These are phyloP conservation scores for Hyparrhenia diplandra DNA, from an alignment of 176 grass and related monocot species.

Conservation along the genomic window DNA sequence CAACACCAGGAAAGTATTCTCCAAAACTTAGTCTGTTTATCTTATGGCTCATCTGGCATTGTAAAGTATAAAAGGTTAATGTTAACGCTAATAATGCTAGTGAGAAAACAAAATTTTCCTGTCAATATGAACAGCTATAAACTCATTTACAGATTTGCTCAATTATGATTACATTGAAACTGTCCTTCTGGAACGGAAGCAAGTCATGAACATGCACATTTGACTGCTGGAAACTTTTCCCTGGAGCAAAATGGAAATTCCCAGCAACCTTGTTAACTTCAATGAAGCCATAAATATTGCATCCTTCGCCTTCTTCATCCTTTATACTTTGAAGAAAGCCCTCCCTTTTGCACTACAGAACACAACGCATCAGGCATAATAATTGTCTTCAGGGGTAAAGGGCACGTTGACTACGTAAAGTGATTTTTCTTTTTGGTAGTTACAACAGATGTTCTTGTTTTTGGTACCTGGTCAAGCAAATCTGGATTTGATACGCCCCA, in stretches of 20 bases:
- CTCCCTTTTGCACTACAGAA: slow-evolving; percentile 93
- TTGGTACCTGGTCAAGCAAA: slow-evolving; percentile 73
- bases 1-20: slow-evolving; percentile 80
- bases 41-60: slow-evolving; percentile 81
- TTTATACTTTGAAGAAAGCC: slow-evolving; percentile 96
- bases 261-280: slow-evolving; percentile 97
- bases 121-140: background rate
- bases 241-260: slow-evolving; percentile 99
- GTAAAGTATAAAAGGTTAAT: slow-evolving; percentile 15
- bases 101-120: slow-evolving; percentile 9
- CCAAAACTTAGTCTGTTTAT: slow-evolving; percentile 92
- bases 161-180: slow-evolving; percentile 93
- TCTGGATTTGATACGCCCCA: slow-evolving; percentile 93
- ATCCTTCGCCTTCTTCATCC: slow-evolving; percentile 99
- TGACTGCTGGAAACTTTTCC: slow-evolving; percentile 96
- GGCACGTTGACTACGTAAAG: background rate
- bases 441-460: background rate
- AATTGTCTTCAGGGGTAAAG: slow-evolving; percentile 16
- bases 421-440: background rate
- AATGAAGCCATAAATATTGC: slow-evolving; percentile 92
- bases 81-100: background rate
- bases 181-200: slow-evolving; percentile 96
- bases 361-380: slow-evolving; percentile 9
- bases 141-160: slow-evolving; percentile 27
- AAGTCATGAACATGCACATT: slow-evolving; percentile 98